Conservation (phyloP, 2,329 filamentous ascomycete genomes). For the Arachnopeziza araneosa region DNA sequence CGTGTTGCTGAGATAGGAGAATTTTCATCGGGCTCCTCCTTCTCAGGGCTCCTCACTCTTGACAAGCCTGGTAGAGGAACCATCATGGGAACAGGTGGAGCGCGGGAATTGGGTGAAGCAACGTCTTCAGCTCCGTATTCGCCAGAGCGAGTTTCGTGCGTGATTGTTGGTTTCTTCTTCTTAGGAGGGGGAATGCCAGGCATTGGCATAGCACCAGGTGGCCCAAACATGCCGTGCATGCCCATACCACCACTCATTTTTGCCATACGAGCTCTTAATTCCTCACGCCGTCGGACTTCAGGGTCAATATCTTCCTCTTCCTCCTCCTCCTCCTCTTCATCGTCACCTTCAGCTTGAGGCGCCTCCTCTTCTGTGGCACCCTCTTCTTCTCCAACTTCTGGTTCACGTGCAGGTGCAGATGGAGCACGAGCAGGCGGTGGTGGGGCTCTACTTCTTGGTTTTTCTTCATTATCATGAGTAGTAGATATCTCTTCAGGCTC, state of each 20-base stretch:
- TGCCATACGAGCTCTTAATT: constrained; percentile 90
- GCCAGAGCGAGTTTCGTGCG: constrained; percentile 37
- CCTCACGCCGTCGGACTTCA: constrained; percentile 77
- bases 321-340: constrained; percentile 61
- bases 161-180: constrained; percentile 45
- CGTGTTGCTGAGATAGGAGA: constrained; percentile 43
- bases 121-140: constrained; percentile 41
- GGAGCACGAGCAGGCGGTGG: constrained; percentile 34
- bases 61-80: constrained; percentile 68
- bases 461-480: constrained; percentile 62
- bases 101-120: constrained; percentile 34
- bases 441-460: constrained; percentile 25
- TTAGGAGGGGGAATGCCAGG: constrained; percentile 41
- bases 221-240: constrained; percentile 89
- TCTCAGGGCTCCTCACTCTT: constrained; percentile 44
- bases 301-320: constrained; percentile 84
- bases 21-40: constrained; percentile 36
- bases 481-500: constrained; percentile 50
- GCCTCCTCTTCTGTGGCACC: constrained; percentile 37
- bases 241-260: constrained; percentile 98
- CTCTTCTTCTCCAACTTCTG: constrained; percentile 43
- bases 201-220: constrained; percentile 61
- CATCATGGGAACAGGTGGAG: constrained; percentile 52
- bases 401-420: constrained; percentile 32
- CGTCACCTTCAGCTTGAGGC: constrained; percentile 42